phyloP scores from a whole-genome alignment of 176 grass and related monocot species.

The Oryza brachyantha region DNA sequence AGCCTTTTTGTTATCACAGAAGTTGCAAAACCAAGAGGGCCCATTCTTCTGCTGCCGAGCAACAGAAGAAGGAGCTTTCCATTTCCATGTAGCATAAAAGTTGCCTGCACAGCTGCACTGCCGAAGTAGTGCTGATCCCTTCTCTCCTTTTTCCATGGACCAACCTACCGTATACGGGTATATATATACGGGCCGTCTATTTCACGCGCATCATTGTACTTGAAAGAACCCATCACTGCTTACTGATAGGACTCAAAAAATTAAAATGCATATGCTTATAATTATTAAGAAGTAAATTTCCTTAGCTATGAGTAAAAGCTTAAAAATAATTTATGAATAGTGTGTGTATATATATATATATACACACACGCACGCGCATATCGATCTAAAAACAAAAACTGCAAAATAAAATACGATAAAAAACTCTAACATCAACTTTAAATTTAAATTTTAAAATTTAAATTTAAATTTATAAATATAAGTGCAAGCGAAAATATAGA shows the following conservation, averaged over 20 bases:
- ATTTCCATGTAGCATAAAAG: slow-evolving; percentile 38
- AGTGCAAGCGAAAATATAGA: too few relatives aligned
- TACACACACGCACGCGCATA: too few relatives aligned
- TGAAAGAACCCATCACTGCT: neutral
- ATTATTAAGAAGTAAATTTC: neutral
- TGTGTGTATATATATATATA: too few relatives aligned
- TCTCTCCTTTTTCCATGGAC: slow-evolving; percentile 21
- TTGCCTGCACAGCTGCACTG: slow-evolving; percentile 10
- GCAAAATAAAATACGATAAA: too few relatives aligned
- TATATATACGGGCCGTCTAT: neutral
- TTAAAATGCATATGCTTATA: neutral
- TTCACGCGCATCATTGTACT: neutral
- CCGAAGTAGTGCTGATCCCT: neutral
- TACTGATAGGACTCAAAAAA: neutral
- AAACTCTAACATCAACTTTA: too few relatives aligned
- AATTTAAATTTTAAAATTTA: too few relatives aligned
- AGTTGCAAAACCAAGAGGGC: slow-evolving; percentile 16
- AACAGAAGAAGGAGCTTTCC: slow-evolving; percentile 16
- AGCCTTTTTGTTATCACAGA: slow-evolving; percentile 31
- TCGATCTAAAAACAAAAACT: too few relatives aligned
- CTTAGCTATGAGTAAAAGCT: too few relatives aligned
- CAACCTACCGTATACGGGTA: neutral
- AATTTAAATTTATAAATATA: too few relatives aligned
- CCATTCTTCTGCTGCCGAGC: neutral
- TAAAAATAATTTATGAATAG: too few relatives aligned